These are phyloP conservation scores for Globisporangium spinosum DNA, from an alignment of 352 stramenopile species.

Conservation along the genomic window DNA sequence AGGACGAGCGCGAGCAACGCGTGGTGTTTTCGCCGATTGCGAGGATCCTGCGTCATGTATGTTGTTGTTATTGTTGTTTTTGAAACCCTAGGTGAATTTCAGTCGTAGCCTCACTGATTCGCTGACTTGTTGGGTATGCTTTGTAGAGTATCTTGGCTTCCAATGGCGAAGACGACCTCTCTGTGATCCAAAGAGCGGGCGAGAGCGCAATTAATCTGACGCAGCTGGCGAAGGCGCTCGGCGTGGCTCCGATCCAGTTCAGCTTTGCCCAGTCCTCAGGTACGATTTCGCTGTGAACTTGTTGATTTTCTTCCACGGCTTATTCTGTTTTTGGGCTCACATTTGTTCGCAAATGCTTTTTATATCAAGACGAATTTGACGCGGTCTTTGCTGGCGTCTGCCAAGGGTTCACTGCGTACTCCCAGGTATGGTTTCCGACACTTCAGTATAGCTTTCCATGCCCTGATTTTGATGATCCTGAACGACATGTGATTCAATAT, in stretches of 20 bases:
- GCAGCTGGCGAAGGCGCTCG: conserved; percentile 38
- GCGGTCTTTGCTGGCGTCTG: conserved; percentile 51
- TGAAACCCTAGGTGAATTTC: background rate
- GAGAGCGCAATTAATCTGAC: conserved; percentile 36
- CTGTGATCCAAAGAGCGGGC: conserved; percentile 20
- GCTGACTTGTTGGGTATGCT: background rate
- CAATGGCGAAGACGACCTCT: conserved; percentile 27
- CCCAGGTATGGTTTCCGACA: conserved; percentile 18
- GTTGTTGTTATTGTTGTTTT: conserved; percentile 3
- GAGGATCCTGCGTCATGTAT: conserved; percentile 56
- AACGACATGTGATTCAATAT: no score
- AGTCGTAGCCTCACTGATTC: background rate
- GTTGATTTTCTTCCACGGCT: background rate
- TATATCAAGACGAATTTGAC: conserved; percentile 32
- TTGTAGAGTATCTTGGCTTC: conserved; percentile 59
- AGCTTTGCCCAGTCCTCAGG: conserved; percentile 39
- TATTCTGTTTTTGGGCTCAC: background rate
- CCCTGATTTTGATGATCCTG: no score
- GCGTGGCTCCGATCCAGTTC: conserved; percentile 49
- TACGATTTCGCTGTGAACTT: conserved; percentile 6
- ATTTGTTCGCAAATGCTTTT: background rate
- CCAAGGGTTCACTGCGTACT: conserved; percentile 65
- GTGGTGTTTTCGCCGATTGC: conserved; percentile 45
- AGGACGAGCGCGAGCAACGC: conserved; percentile 24
- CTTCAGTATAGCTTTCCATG: no score